phyloP scores from a whole-genome alignment of 805 yeast genomes.

The Pichia eremophila region DNA sequence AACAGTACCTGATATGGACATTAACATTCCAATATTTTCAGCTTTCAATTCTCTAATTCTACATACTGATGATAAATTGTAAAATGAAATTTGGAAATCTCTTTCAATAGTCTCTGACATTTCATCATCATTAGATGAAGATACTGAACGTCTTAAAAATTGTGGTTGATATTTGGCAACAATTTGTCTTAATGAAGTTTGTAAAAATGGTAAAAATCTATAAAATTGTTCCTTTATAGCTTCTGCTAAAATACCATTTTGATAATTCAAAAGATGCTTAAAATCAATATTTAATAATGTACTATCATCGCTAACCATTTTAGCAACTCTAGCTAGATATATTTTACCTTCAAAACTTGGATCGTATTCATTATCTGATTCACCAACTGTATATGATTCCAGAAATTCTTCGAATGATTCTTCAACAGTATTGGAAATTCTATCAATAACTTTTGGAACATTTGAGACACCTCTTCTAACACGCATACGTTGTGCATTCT shows the following conservation, averaged over 20 bases:
- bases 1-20: conserved; percentile 87
- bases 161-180: conserved; percentile 70
- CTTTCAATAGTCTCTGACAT: conserved; percentile 47
- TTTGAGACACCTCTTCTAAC: conserved; percentile 40
- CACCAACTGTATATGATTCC: conserved; percentile 45
- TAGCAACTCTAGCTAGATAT: conserved; percentile 71
- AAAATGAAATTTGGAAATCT: conserved; percentile 83
- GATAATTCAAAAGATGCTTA: conserved; percentile 62
- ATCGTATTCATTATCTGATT: conserved; percentile 26
- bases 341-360: conserved; percentile 43
- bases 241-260: conserved; percentile 78
- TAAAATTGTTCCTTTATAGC: conserved; percentile 90
- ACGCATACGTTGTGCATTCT: conserved; percentile 3
- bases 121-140: conserved; percentile 29
- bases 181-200: conserved; percentile 63
- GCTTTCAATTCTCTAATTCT: conserved; percentile 87
- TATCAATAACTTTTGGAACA: conserved; percentile 81
- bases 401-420: conserved; percentile 84
- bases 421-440: conserved; percentile 87
- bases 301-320: conserved; percentile 68
- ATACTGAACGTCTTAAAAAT: conserved; percentile 39
- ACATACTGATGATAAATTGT: conserved; percentile 71
- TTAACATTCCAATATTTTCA: conserved; percentile 75
- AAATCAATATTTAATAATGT: conserved; percentile 80
- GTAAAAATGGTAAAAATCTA: conserved; percentile 80